A percentile compares a stretch with the other conserved stretches of the same genome.
phyloP scores from a whole-genome alignment of 352 stramenopile genomes.

The Phytophthora hybrid region DNA sequence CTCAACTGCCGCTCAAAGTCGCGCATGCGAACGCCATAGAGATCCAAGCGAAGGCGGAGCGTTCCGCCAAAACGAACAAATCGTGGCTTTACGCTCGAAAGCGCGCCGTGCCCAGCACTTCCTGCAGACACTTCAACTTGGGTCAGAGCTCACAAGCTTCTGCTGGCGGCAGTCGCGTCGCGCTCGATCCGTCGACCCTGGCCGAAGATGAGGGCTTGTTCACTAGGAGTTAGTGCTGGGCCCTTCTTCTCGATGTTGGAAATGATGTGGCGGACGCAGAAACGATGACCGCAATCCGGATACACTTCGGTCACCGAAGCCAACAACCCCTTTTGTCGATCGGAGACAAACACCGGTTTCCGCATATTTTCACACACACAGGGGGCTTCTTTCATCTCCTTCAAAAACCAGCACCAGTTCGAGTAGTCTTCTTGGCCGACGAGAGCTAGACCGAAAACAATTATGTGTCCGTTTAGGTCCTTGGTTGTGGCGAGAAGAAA shows the following conservation, averaged over 20 bases:
- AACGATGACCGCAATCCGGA: too few relatives aligned
- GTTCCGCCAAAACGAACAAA: slow-evolving; percentile 48
- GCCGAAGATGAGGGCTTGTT: too few relatives aligned
- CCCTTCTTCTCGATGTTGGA: too few relatives aligned
- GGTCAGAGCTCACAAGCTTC: slow-evolving; percentile 43
- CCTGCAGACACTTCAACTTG: slow-evolving; percentile 60
- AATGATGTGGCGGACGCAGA: too few relatives aligned
- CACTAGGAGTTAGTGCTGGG: too few relatives aligned
- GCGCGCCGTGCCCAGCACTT: slow-evolving; percentile 52
- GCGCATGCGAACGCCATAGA: slow-evolving; percentile 43
- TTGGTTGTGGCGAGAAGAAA: neutral
- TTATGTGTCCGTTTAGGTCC: slow-evolving; percentile 6
- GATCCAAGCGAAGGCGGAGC: slow-evolving; percentile 40
- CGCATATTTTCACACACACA: too few relatives aligned
- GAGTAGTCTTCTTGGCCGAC: too few relatives aligned
- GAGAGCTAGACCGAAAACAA: neutral
- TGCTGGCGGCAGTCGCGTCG: slow-evolving; percentile 25
- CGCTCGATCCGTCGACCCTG: slow-evolving; percentile 8
- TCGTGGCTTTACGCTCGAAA: slow-evolving; percentile 59
- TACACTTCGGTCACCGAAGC: too few relatives aligned
- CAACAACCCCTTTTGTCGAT: too few relatives aligned
- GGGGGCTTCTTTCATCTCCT: too few relatives aligned
- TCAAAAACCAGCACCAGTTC: too few relatives aligned
- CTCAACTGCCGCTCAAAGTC: slow-evolving; percentile 32
- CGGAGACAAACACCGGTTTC: too few relatives aligned